Conservation (phyloP, 2,329 filamentous ascomycete genomes). For the Neospermospora avenae region DNA sequence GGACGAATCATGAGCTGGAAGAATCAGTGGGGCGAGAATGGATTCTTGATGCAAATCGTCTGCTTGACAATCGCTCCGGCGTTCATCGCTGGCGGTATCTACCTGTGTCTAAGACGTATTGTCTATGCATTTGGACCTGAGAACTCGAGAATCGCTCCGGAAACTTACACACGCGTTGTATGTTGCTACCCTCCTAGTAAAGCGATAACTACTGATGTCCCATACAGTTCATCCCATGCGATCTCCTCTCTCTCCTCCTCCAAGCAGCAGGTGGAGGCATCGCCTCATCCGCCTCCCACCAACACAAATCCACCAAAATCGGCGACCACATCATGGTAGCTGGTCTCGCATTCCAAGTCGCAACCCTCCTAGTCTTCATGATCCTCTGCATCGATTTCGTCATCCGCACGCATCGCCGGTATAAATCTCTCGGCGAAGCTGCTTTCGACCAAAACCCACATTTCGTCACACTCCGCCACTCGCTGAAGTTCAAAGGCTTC, state of each 20-base stretch:
- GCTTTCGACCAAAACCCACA: constrained; percentile 23
- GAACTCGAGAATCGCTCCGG: constrained; percentile 46
- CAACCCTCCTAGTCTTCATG: constrained; percentile 53
- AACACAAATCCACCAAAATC: constrained; percentile 35
- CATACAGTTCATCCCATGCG: constrained; percentile 57
- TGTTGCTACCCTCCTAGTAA: constrained; percentile 36
- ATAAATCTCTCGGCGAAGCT: constrained; percentile 34
- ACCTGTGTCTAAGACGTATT: constrained; percentile 55
- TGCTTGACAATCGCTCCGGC: constrained; percentile 63
- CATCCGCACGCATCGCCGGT: constrained; percentile 28
- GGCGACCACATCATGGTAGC: constrained; percentile 65
- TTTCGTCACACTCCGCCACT: constrained; percentile 11
- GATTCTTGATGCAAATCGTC: constrained; percentile 56
- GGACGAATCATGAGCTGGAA: constrained; percentile 54
- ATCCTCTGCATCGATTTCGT: constrained; percentile 35
- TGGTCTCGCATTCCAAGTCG: constrained; percentile 59
- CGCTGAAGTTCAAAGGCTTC: constrained; percentile 25
- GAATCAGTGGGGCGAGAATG: constrained; percentile 48
- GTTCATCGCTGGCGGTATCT: constrained; percentile 62
- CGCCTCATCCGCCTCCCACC: constrained; percentile 47
- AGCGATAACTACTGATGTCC: neutral
- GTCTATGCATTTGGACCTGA: constrained; percentile 46
- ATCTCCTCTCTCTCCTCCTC: constrained; percentile 57
- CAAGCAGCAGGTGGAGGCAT: constrained; percentile 59
- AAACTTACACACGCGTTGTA: constrained; percentile 49